Base-by-base conservation (phyloP, 2,329 filamentous ascomycete species). In the Ciborinia camelliae region DNA sequence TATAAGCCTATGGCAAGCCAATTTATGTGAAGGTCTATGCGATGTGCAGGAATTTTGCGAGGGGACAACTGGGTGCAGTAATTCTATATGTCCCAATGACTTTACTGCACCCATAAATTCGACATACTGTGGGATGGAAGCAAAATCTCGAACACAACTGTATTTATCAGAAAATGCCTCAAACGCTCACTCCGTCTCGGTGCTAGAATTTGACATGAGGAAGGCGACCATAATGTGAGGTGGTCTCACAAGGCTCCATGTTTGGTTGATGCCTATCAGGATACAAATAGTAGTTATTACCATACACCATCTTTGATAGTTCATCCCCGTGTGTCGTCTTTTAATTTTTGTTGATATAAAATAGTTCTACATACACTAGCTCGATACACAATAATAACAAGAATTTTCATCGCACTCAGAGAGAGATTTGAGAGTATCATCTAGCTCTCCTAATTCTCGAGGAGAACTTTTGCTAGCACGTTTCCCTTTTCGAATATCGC, bases 41-140 rank as follows among this genome's bases (percentile, higher is more conserved):
- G 39, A 47, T n/a, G 12, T 32, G 26, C 32, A 51, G 12, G 35
- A 43, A 45, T 51, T 20, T 3, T 15, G 12, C 23, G n/a, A 59
- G 12, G 37, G 20, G n/a, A 26, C 39, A 62, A 35, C 20, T n/a
- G 35, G 47, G 2, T 28, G 12, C 30, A 39, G 23, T 59, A 43
- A n/a, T 8, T 32, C 39, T 53, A 41, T 43, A 20, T 32, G 26
- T 30, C 50, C 50, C 4, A 52, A 32, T 18, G 37, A 41, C n/a
- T 41, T 55, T n/a, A 39, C 59, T 14, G 12, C 32, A 39, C 45
- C 54, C 23, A 45, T 7, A 48, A 65, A 67, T 20, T 68, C 57
- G 10, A 59, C 14, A 55, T 66, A 69, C 48, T 69, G 68, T 15
- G 66, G 55, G 14, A 53, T 63, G 53, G 64, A 68, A 35, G 66